Evolutionary conservation across 148 eudicot genomes (phyloP).

Genomic region (Cornus kousa): DNA sequence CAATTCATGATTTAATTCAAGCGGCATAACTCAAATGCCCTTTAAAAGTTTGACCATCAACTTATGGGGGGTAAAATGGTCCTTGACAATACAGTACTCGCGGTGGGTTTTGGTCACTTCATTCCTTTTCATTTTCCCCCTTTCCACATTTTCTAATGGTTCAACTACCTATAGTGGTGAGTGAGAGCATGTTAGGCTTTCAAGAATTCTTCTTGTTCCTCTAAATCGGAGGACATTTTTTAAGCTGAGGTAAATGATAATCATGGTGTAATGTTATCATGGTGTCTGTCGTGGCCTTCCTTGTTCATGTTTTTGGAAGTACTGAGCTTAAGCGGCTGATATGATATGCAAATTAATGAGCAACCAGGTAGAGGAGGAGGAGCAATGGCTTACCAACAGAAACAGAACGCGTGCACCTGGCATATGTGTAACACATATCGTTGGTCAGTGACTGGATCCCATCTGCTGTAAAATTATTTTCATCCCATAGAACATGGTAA

Average conservation of each 20-base stretch:
- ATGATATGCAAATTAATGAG: not conserved
- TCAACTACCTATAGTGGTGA: no score
- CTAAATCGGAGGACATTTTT: not conserved
- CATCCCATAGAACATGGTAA: constrained; percentile 92
- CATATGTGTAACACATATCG: constrained; percentile 82
- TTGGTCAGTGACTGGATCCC: constrained; percentile 72
- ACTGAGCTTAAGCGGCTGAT: not conserved
- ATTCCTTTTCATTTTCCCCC: no score
- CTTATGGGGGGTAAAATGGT: no score
- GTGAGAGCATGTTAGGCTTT: not conserved
- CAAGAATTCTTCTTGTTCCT: not conserved
- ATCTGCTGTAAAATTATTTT: constrained; percentile 79
- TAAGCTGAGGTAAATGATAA: no score
- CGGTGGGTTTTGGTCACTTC: no score
- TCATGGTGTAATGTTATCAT: not conserved
- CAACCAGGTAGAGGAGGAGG: not conserved
- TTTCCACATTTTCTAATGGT: no score
- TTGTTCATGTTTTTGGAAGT: not conserved
- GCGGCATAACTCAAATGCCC: no score
- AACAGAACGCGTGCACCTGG: constrained; percentile 78
- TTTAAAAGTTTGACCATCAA: no score
- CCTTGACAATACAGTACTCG: no score
- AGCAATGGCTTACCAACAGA: constrained; percentile 47
- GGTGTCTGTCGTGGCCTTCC: not conserved
- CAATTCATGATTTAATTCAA: no score